A percentile compares a stretch with the other conserved stretches of the same genome.
These are phyloP conservation scores for Fusarium sp. DNA, from an alignment of 2,329 filamentous ascomycete genomes.

Conservation along the genomic window DNA sequence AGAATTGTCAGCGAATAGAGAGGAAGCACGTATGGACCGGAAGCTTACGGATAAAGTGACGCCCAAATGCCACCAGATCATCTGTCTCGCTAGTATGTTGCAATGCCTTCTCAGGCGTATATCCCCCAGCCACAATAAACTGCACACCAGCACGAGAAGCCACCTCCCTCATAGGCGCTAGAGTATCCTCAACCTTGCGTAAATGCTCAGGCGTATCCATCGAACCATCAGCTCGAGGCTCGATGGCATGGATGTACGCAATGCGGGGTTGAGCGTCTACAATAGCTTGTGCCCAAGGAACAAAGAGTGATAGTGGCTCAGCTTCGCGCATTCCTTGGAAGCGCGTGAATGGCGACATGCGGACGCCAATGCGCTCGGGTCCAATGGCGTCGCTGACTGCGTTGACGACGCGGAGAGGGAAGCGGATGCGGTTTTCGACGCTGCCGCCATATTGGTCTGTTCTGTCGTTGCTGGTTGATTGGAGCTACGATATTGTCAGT, in stretches of 20 bases:
- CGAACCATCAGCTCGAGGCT: slow-evolving; percentile 60
- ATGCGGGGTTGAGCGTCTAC: slow-evolving; percentile 61
- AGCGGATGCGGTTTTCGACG: slow-evolving; percentile 60
- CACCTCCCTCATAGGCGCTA: slow-evolving; percentile 46
- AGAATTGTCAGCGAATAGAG: accelerated
- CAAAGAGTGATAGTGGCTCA: slow-evolving; percentile 54
- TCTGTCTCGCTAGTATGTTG: slow-evolving; percentile 44
- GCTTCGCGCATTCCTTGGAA: slow-evolving; percentile 72
- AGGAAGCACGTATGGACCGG: accelerated
- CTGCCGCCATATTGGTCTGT: slow-evolving; percentile 63
- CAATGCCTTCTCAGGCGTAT: slow-evolving; percentile 40
- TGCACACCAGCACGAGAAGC: slow-evolving; percentile 37
- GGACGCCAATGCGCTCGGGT: slow-evolving; percentile 61
- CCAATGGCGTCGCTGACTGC: slow-evolving; percentile 56
- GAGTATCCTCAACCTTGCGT: slow-evolving; percentile 45
- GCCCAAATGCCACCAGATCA: slow-evolving; percentile 46
- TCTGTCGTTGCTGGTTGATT: slow-evolving; percentile 58
- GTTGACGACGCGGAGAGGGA: slow-evolving; percentile 60
- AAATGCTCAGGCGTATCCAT: slow-evolving; percentile 44
- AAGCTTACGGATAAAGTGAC: slow-evolving; percentile 41
- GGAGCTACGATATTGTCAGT: slow-evolving; percentile 31
- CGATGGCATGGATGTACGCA: slow-evolving; percentile 70
- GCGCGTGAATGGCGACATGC: slow-evolving; percentile 66
- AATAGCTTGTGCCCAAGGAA: slow-evolving; percentile 69
- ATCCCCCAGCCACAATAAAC: slow-evolving; percentile 49